These are phyloP conservation scores for Boletus huronensis DNA, from an alignment of 768 basidiomycete species.

Conservation along the genomic window DNA sequence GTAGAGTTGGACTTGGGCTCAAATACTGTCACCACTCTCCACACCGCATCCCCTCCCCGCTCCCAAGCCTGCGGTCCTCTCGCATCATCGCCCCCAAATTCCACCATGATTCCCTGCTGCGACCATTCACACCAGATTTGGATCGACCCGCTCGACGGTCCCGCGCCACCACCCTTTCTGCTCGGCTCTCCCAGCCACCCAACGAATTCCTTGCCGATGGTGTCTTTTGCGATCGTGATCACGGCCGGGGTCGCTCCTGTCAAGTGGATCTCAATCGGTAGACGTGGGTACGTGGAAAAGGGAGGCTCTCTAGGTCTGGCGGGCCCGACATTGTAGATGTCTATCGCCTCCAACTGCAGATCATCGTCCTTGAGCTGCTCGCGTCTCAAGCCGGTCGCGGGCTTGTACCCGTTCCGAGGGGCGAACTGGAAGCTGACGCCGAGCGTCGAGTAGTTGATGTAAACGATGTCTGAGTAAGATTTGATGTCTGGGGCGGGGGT, in stretches of 20 bases:
- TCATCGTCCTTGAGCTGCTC: conserved; percentile 48
- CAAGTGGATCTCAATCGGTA: conserved; percentile 50
- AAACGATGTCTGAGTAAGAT: conserved; percentile 77
- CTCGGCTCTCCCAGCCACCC: conserved; percentile 75
- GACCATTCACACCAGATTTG: conserved; percentile 95
- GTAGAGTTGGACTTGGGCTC: conserved; percentile 17
- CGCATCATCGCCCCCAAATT: conserved; percentile 77
- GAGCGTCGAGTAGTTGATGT: conserved; percentile 77
- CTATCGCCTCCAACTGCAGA: conserved; percentile 65
- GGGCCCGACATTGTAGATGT: conserved; percentile 71
- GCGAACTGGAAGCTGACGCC: conserved; percentile 81
- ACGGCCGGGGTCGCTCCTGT: conserved; percentile 34
- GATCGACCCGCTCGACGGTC: conserved; percentile 80
- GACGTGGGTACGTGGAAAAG: conserved; percentile 55
- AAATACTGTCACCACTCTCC: conserved; percentile 74
- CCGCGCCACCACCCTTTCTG: conserved; percentile 86
- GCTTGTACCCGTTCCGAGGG: conserved; percentile 64
- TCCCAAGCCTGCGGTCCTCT: conserved; percentile 86
- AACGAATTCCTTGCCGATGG: conserved; percentile 79
- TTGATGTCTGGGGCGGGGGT: conserved; percentile 58
- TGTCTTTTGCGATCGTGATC: conserved; percentile 44
- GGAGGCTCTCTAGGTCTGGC: conserved; percentile 45
- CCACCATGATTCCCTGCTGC: conserved; percentile 76
- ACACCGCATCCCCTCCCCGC: conserved; percentile 73
- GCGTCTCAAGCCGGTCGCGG: conserved; percentile 41